These are phyloP conservation scores for Diversispora epigaea DNA, from an alignment of 192 early-diverging fungal genomes.

Conservation along the genomic window DNA sequence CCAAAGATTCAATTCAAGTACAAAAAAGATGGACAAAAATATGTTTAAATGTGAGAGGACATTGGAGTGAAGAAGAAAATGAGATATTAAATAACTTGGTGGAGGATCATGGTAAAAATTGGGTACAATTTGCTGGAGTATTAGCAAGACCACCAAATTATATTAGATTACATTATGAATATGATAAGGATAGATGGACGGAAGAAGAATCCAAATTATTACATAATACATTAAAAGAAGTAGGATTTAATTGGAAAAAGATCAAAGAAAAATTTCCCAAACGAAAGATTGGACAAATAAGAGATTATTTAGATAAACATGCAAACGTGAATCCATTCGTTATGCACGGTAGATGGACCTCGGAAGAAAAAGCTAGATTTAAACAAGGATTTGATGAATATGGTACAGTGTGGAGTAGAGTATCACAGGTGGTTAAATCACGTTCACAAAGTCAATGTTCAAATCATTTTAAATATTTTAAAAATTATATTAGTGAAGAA, in stretches of 20 bases:
- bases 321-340: not conserved
- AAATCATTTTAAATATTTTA: not conserved
- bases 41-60: not conserved
- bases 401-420: not conserved
- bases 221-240: not conserved
- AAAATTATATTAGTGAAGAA: not conserved
- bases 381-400: not conserved
- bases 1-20: not conserved
- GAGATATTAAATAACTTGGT: not conserved
- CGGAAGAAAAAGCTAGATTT: not conserved
- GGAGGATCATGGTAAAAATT: not conserved
- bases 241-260: not conserved
- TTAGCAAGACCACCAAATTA: not conserved
- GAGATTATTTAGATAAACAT: not conserved
- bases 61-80: not conserved
- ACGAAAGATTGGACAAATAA: not conserved
- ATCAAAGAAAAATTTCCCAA: conserved; percentile 3
- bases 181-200: not conserved
- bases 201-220: not conserved
- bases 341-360: not conserved
- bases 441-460: not conserved
- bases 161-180: not conserved
- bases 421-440: not conserved
- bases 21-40: not conserved
- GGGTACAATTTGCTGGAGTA: not conserved